Percentiles rank a stretch among this genome's conserved stretches.
These are phyloP conservation scores for Beauveria asiatica DNA, from an alignment of 2,329 filamentous ascomycete genomes.

Conservation along the genomic window DNA sequence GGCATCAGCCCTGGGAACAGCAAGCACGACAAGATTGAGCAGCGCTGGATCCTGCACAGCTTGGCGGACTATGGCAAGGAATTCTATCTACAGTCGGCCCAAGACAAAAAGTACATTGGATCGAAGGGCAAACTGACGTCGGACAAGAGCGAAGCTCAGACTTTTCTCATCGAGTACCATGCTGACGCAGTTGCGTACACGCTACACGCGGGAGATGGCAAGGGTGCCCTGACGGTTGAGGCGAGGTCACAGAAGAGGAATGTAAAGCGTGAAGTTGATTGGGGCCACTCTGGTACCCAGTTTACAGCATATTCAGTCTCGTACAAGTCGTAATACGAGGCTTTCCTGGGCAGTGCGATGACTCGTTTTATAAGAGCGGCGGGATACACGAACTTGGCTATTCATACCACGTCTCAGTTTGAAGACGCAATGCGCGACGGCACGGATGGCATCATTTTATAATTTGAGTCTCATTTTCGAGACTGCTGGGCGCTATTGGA, in stretches of 20 bases:
- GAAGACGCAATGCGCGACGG: not conserved
- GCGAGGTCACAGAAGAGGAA: not conserved
- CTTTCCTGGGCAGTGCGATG: not conserved
- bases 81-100: slow-evolving; percentile 20
- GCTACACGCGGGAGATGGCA: not conserved
- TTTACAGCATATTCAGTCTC: slow-evolving; percentile 4
- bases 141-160: not conserved
- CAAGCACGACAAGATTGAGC: slow-evolving; percentile 30
- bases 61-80: slow-evolving; percentile 15
- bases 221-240: not conserved
- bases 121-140: slow-evolving; percentile 8
- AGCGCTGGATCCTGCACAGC: slow-evolving; percentile 41
- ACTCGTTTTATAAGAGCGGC: not conserved
- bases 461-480: not conserved
- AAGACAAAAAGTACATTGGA: slow-evolving; percentile 18
- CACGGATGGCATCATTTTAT: not conserved
- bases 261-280: not conserved
- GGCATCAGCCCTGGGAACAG: slow-evolving; percentile 5
- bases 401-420: not conserved
- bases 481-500: not conserved
- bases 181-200: slow-evolving; percentile 1
- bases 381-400: not conserved
- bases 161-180: slow-evolving; percentile 4
- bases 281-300: not conserved
- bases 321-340: not conserved